Conservation (phyloP, 495 filamentous ascomycete species). For the Penicillium tannophilum region DNA sequence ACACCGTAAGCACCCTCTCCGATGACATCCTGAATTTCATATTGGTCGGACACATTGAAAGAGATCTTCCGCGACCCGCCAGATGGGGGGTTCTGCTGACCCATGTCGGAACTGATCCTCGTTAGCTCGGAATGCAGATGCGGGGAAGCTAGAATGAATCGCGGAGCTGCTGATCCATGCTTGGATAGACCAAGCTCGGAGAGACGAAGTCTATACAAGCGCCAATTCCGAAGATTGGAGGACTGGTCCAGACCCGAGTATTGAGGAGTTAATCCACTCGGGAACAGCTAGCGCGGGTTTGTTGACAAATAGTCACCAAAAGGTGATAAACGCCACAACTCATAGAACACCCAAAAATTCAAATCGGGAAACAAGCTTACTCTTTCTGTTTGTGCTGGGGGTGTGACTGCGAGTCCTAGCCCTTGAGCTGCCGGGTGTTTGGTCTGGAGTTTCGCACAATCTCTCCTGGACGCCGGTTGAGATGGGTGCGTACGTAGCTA, state of each 20-base stretch:
- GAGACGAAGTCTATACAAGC: not conserved
- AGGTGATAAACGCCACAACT: not conserved
- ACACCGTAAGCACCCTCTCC: slow-evolving; percentile 99
- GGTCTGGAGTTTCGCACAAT: slow-evolving; percentile 1
- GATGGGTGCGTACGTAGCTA: not conserved
- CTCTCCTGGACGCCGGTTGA: not conserved
- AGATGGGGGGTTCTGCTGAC: slow-evolving; percentile 48
- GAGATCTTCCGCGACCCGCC: slow-evolving; percentile 91
- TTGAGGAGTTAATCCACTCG: not conserved
- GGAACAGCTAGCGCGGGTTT: not conserved
- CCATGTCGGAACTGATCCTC: slow-evolving; percentile 37
- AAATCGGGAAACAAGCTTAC: not conserved
- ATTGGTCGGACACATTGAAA: slow-evolving; percentile 99
- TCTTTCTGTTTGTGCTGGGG: not conserved
- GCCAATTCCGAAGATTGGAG: not conserved
- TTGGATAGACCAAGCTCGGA: not conserved
- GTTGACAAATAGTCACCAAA: not conserved
- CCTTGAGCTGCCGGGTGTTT: not conserved
- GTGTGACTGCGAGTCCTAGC: not conserved
- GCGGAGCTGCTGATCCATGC: not conserved
- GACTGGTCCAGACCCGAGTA: not conserved
- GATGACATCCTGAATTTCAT: slow-evolving; percentile 99
- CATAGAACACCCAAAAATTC: not conserved
- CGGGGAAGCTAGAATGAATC: not conserved
- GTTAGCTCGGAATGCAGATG: slow-evolving; percentile 10